These are phyloP conservation scores for Metrosideros polymorpha DNA, from an alignment of 441 rosid genomes.

Conservation along the genomic window DNA sequence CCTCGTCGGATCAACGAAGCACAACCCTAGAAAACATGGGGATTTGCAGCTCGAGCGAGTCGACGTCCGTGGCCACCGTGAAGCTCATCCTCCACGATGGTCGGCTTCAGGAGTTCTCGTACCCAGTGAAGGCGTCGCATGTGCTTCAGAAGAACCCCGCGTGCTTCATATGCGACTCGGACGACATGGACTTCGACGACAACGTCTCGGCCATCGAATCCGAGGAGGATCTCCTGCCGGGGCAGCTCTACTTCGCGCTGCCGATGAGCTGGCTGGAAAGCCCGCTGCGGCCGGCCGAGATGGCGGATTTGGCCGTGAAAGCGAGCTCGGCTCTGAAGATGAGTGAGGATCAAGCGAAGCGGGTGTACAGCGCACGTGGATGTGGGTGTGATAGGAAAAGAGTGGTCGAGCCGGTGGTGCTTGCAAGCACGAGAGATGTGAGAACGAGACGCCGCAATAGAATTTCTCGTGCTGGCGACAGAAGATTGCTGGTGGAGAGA, in stretches of 20 bases:
- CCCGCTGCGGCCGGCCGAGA: slow-evolving; percentile 10
- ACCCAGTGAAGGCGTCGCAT: slow-evolving; percentile 8
- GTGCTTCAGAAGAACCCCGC: slow-evolving; percentile 10
- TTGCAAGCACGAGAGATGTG: background rate
- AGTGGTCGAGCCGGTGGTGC: background rate
- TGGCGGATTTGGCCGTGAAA: slow-evolving; percentile 18
- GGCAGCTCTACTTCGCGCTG: slow-evolving; percentile 21
- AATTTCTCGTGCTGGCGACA: background rate
- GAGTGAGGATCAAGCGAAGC: background rate
- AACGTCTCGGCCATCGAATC: background rate
- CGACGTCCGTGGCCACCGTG: slow-evolving; percentile 15
- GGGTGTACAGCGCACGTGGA: background rate
- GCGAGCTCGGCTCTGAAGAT: slow-evolving; percentile 9
- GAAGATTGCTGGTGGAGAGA: background rate
- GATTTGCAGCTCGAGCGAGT: slow-evolving; percentile 17
- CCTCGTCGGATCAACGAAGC: background rate
- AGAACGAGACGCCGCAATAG: background rate
- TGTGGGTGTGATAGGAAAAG: slow-evolving; percentile 6
- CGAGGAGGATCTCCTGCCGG: slow-evolving; percentile 20
- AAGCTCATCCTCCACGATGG: slow-evolving; percentile 34
- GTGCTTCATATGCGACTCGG: slow-evolving; percentile 21
- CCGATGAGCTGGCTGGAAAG: slow-evolving; percentile 7
- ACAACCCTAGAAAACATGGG: slow-evolving; percentile 13
- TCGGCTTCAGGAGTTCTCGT: slow-evolving; percentile 17
- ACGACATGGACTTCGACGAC: slow-evolving; percentile 12